These are phyloP conservation scores for Diaporthe sp. DNA, from an alignment of 2,329 filamentous ascomycete genomes.

Conservation along the genomic window DNA sequence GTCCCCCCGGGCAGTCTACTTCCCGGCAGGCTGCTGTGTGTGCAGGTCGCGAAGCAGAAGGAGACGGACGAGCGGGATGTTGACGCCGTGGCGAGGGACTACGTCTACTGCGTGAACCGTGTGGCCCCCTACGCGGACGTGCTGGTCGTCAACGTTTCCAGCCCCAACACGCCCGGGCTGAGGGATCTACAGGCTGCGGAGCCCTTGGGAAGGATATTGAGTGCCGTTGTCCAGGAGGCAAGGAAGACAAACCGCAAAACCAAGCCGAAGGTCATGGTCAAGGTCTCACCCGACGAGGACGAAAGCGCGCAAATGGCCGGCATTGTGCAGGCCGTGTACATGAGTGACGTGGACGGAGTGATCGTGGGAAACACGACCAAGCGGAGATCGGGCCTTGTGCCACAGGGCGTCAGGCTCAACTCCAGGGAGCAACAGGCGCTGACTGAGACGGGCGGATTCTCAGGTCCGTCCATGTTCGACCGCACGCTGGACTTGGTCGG, in stretches of 20 bases:
- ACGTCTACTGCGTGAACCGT: conserved; percentile 89
- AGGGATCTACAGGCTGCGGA: conserved; percentile 88
- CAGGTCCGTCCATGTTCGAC: conserved; percentile 89
- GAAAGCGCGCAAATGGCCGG: conserved; percentile 86
- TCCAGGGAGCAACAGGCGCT: conserved; percentile 76
- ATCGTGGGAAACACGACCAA: conserved; percentile 99
- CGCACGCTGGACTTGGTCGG: conserved; percentile 84
- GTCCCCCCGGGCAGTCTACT: conserved; percentile 88
- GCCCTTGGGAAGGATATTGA: conserved; percentile 84
- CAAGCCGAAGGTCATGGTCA: conserved; percentile 93
- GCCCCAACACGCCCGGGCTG: conserved; percentile 94
- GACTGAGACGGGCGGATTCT: conserved; percentile 87
- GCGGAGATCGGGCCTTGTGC: conserved; percentile 78
- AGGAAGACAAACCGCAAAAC: conserved; percentile 73
- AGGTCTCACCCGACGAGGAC: conserved; percentile 97
- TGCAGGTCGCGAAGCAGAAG: conserved; percentile 99
- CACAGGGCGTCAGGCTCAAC: conserved; percentile 75
- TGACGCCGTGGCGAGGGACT: conserved; percentile 82
- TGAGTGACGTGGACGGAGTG: conserved; percentile 90
- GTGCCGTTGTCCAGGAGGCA: conserved; percentile 86
- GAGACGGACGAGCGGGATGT: conserved; percentile 88
- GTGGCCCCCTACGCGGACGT: conserved; percentile 93
- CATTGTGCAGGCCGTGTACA: conserved; percentile 87
- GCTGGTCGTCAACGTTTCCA: conserved; percentile 97
- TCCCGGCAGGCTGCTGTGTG: conserved; percentile 82